A percentile compares a stretch with the other conserved stretches of the same genome.
phyloP scores from a whole-genome alignment of 257 asterid genomes.

The Penstemon barbatus region DNA sequence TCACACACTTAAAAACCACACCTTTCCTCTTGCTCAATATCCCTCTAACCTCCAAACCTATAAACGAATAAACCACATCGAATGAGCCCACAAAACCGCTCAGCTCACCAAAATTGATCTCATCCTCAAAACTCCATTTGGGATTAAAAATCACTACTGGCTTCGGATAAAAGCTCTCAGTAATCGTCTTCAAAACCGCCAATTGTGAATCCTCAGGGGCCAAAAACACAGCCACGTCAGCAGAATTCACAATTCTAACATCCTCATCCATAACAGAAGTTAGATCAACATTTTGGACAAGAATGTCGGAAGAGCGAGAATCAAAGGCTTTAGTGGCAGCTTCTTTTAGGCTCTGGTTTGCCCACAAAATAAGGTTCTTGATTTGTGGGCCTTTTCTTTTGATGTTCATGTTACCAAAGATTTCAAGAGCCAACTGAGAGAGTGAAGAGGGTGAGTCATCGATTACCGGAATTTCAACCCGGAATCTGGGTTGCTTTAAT shows the following conservation, averaged over 20 bases:
- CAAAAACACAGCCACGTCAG: constrained; percentile 67
- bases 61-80: constrained; percentile 78
- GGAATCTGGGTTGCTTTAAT: constrained; percentile 76
- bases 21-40: constrained; percentile 73
- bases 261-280: constrained; percentile 44
- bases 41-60: constrained; percentile 89
- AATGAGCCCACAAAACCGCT: constrained; percentile 67
- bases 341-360: constrained; percentile 37
- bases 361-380: constrained; percentile 69
- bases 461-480: constrained; percentile 72
- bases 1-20: constrained; percentile 67
- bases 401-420: constrained; percentile 62
- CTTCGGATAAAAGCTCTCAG: constrained; percentile 57
- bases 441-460: constrained; percentile 75
- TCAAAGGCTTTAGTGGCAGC: constrained; percentile 57
- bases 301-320: constrained; percentile 40
- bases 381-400: constrained; percentile 54
- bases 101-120: constrained; percentile 52
- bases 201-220: constrained; percentile 59
- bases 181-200: constrained; percentile 46
- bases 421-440: constrained; percentile 60
- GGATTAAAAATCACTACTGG: constrained; percentile 85
- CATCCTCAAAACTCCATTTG: constrained; percentile 79
- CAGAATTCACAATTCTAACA: constrained; percentile 42
- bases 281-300: constrained; percentile 49